Conservation (phyloP, 257 asterid species). For the Fraxinus americana region DNA sequence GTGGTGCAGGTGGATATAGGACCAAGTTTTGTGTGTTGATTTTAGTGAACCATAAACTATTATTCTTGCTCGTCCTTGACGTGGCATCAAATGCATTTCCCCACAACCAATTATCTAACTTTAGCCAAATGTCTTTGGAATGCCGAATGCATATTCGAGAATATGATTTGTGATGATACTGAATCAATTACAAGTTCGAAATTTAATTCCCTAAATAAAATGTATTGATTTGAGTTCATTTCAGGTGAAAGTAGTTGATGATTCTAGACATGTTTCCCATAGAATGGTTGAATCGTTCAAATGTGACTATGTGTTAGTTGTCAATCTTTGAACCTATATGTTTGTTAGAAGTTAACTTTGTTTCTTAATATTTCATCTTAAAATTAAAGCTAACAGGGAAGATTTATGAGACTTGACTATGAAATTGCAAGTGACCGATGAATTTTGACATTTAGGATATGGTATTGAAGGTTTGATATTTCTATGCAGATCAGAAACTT, state of each 20-base stretch:
- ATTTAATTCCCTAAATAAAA: neutral
- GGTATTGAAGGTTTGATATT: constrained; percentile 17
- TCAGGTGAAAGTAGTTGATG: constrained; percentile 75
- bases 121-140: neutral
- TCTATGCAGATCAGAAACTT: constrained; percentile 74
- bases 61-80: neutral
- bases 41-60: neutral
- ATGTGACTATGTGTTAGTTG: neutral
- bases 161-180: neutral
- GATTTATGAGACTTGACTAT: neutral
- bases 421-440: neutral
- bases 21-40: neutral
- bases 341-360: constrained; percentile 12
- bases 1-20: neutral
- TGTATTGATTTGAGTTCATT: constrained; percentile 12
- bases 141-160: neutral
- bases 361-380: neutral
- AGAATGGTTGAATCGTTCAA: constrained; percentile 52
- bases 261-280: constrained; percentile 65
- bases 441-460: constrained; percentile 2
- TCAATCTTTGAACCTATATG: neutral
- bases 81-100: too few species aligned
- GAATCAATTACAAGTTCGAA: too few species aligned
- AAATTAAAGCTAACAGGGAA: neutral
- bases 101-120: neutral